Percentiles rank a stretch among this genome's conserved stretches.
phyloP scores from a whole-genome alignment of 257 asterid species.

The Solanum tarapatanum region DNA sequence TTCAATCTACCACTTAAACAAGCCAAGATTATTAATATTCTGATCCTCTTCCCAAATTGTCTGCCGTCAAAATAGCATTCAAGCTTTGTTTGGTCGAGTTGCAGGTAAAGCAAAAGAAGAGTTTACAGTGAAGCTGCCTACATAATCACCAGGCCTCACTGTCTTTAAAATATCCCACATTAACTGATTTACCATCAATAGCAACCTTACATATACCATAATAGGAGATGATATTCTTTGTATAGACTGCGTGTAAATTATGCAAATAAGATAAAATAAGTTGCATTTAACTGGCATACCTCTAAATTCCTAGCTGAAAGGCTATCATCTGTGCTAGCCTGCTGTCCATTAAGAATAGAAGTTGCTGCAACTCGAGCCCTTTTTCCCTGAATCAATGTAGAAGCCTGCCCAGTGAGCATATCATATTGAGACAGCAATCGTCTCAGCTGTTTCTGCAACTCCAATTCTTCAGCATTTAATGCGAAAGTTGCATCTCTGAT shows the following conservation, averaged over 20 bases:
- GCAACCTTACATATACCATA: background rate
- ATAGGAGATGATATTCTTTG: background rate
- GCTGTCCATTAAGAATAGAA: slow-evolving; percentile 72
- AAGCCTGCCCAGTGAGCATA: slow-evolving; percentile 83
- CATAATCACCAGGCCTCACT: background rate
- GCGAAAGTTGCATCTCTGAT: slow-evolving; percentile 81
- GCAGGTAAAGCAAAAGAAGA: background rate
- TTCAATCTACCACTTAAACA: background rate
- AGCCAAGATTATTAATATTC: background rate
- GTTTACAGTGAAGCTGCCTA: background rate
- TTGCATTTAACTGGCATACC: slow-evolving; percentile 27
- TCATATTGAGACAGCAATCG: slow-evolving; percentile 71
- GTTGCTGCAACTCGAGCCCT: slow-evolving; percentile 90
- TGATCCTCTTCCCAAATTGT: background rate
- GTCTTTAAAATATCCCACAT: background rate
- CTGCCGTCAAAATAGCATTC: background rate
- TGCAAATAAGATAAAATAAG: background rate
- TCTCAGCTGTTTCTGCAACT: slow-evolving; percentile 89
- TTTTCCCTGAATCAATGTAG: slow-evolving; percentile 88
- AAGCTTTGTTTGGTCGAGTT: background rate
- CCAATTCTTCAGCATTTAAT: slow-evolving; percentile 76
- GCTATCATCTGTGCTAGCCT: slow-evolving; percentile 65
- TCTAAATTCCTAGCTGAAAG: slow-evolving; percentile 89
- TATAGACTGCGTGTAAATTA: background rate
- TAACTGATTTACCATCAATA: background rate